Evolutionary conservation across 2,329 filamentous ascomycete species (phyloP).

Genomic region (Tolypocladium capitatum): DNA sequence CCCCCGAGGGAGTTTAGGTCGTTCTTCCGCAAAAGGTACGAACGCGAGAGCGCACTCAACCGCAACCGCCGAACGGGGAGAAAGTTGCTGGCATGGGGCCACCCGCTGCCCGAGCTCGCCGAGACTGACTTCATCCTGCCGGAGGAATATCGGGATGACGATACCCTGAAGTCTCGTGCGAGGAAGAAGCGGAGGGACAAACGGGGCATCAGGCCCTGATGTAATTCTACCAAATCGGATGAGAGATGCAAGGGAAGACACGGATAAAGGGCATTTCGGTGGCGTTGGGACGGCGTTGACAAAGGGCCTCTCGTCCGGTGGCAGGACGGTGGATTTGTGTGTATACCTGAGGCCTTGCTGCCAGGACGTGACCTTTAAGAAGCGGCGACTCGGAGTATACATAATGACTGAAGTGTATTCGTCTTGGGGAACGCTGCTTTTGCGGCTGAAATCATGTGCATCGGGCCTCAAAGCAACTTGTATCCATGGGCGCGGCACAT

Average conservation of each 20-base stretch:
- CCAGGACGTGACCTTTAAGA: not conserved
- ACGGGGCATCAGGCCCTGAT: slow-evolving; percentile 32
- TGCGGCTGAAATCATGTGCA: not conserved
- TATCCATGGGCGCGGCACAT: not conserved
- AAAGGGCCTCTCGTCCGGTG: not conserved
- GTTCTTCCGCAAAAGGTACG: slow-evolving; percentile 70
- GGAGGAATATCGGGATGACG: slow-evolving; percentile 44
- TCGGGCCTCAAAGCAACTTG: not conserved
- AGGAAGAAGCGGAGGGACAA: slow-evolving; percentile 49
- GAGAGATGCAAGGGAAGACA: not conserved
- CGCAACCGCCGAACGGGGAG: slow-evolving; percentile 56
- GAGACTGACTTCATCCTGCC: slow-evolving; percentile 66
- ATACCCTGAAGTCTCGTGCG: slow-evolving; percentile 43
- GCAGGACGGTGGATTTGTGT: not conserved
- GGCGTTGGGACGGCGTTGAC: not conserved
- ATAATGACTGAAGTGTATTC: not conserved
- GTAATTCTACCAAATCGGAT: not conserved
- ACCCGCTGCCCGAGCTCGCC: slow-evolving; percentile 59
- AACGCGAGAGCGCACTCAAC: slow-evolving; percentile 68
- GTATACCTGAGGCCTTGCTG: not conserved
- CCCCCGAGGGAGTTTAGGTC: slow-evolving; percentile 59
- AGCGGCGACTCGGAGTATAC: not conserved
- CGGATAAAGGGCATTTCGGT: not conserved
- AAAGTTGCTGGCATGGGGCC: slow-evolving; percentile 67
- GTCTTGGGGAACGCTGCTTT: not conserved